Conservation (phyloP, 371 early-diverging fungal species). For the Mortierella sp. region DNA sequence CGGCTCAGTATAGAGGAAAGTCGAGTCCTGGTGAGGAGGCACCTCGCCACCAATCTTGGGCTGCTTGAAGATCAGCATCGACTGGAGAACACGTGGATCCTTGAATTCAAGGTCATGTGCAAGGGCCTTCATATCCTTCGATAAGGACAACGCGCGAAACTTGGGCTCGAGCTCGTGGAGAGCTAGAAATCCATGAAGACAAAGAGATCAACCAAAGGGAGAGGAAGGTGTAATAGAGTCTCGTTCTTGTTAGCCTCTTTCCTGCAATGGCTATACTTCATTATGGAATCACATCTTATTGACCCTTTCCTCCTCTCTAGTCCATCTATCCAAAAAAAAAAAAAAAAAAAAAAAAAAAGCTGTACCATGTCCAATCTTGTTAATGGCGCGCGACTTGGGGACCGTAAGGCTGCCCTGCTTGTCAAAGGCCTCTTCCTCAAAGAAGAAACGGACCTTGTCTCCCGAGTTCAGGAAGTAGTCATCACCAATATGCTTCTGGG, state of each 20-base stretch:
- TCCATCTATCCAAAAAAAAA: not conserved
- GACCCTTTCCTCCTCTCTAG: not conserved
- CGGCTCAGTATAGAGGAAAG: slow-evolving; percentile 91
- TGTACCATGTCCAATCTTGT: slow-evolving; percentile 94
- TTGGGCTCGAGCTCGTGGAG: slow-evolving; percentile 83
- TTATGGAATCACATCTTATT: too few relatives aligned
- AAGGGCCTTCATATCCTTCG: slow-evolving; percentile 62
- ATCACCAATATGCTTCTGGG: slow-evolving; percentile 81
- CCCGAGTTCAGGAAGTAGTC: slow-evolving; percentile 89
- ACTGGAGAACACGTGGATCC: slow-evolving; percentile 85
- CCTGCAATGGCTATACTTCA: not conserved
- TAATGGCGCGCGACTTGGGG: slow-evolving; percentile 75
- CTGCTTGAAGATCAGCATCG: slow-evolving; percentile 93
- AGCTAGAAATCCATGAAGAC: slow-evolving; percentile 43
- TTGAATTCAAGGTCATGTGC: slow-evolving; percentile 72
- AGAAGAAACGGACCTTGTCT: slow-evolving; percentile 89
- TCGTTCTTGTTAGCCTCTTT: not conserved
- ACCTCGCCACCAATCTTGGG: slow-evolving; percentile 84
- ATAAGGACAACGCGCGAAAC: slow-evolving; percentile 73
- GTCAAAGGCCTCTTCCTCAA: slow-evolving; percentile 87
- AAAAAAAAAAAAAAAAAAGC: too few relatives aligned
- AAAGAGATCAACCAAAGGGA: not conserved
- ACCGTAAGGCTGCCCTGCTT: slow-evolving; percentile 69
- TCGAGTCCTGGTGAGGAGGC: slow-evolving; percentile 88
- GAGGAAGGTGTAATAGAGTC: not conserved